Evolutionary conservation across 192 early-diverging fungal species (phyloP), one percentile per base, ranked within the genome.

Genomic region (Spizellomyces sp.): DNA sequence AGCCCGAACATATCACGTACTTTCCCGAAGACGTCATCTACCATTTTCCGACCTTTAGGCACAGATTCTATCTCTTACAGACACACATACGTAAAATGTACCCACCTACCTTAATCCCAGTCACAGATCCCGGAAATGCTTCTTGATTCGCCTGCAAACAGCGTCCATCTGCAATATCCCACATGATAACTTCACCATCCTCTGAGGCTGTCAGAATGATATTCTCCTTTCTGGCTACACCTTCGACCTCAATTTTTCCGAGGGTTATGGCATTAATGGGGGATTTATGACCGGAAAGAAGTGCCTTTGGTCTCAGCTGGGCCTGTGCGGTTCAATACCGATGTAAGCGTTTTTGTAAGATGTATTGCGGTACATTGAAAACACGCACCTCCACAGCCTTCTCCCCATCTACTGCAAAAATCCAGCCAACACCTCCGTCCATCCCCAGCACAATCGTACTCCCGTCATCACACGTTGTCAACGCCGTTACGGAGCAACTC

Each of bases 161-260:
- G 21, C 82, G 76, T n/a, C 82, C 82, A 56, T 83, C 82, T 3
- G 19, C 45, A 17, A 83, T 15, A 62, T 81, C 82, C 82, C 82
- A 83, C 76, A 83, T 76, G 21, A 73, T 70, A 50, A 77, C 62
- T 44, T 83, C 81, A 60, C 77, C 77, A 60, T 71, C 68, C 36
- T 67, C 66, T 0, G 77, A 76, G 2, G 73, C 77, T 8, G 77
- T 67, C 9, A 79, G 8, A 47, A 75, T 55, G 17, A 79, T 68
- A 66, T 79, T 79, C 17, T 79, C 77, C 5, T 52, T 50, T 27
- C 50, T 63, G 15, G 73, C 68, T 15, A 62, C 63, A 19, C 69
- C 63, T 46, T 79, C 77, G 8, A 81, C 69, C 44, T 81, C 79
- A 42, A 81, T 55, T 27, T 65, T 59, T 41, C 64, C 73, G 12